Base-by-base conservation (phyloP, 352 stramenopile genomes). In the Globisporangium paroecandrum region DNA sequence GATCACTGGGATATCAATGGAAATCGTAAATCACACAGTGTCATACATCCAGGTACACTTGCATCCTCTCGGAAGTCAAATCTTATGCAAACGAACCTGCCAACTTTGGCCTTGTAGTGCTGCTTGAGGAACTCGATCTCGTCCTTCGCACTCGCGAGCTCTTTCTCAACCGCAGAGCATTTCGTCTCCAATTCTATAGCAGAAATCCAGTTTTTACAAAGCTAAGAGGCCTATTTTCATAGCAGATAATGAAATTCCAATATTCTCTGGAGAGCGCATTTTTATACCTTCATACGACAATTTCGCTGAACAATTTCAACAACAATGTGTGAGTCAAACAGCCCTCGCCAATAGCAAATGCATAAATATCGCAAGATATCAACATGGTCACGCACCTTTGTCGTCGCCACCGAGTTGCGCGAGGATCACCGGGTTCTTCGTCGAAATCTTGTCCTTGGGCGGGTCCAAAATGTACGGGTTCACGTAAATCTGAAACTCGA, bases 401-500 rank as follows among this genome's bases (percentile, higher is more conserved):
- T 72, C 70, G 3, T 75, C 72, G 27, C 84, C 80, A 2, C 76
- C 79, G 4, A 94, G 76, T 3, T 90, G 76, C 20, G 80, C 85
- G 58, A 83, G 78, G 47, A 93, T 94, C 20, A 77, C 80, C 1
- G 85, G 75, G 51, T 94, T 95, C 25, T 71, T 76, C 0, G 85
- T 93, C 54, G 87, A 89, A 55, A 95, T 94, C 58, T 81, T 80
- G 73, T 95, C 87, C 65, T 91, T 92, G 1, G 89, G 90, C 10
- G 85, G 82, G 47, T 95, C 87, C 60, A 94, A 72, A 58, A 97
- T 89, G 73, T 93, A 91, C 59, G 89, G 90, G 62, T 97, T 97
- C 57, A 97, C 87, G 57, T 90, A 97, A 38, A 96, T 82, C 64
- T 95, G 85, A 49, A 96, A 95, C 69, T 96, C 88, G 58, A 95